Conservation (phyloP, 2,329 filamentous ascomycete species). For the Cladosporium sp. region DNA sequence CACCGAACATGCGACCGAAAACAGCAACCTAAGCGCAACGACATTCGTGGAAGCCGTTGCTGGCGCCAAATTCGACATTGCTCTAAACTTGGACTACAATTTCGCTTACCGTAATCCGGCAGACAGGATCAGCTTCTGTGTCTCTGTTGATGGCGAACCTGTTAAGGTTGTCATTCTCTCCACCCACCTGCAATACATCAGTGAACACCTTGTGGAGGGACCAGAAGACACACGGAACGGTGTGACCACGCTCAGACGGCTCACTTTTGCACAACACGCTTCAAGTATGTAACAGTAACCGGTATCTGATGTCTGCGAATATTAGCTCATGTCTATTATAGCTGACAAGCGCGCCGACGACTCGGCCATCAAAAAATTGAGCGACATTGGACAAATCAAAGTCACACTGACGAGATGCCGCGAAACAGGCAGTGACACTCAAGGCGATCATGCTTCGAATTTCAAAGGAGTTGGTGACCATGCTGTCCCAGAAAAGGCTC, state of each 20-base stretch:
- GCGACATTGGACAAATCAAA: slow-evolving; percentile 24
- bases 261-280: slow-evolving; percentile 24
- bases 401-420: slow-evolving; percentile 1
- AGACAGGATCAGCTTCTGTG: slow-evolving; percentile 9
- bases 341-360: slow-evolving; percentile 17
- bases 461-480: slow-evolving; percentile 1
- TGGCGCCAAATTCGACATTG: slow-evolving; percentile 22
- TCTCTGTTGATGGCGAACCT: slow-evolving; percentile 24
- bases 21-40: slow-evolving; percentile 1
- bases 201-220: neutral
- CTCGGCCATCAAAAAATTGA: slow-evolving; percentile 14
- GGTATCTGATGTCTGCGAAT: neutral
- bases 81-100: neutral
- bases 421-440: too few relatives aligned
- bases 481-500: slow-evolving; percentile 28
- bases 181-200: neutral
- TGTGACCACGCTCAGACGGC: slow-evolving; percentile 8
- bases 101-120: neutral
- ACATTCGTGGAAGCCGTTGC: slow-evolving; percentile 25
- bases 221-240: neutral
- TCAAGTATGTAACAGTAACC: slow-evolving; percentile 20
- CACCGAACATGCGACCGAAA: slow-evolving; percentile 24
- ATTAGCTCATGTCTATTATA: neutral
- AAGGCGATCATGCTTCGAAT: too few relatives aligned
- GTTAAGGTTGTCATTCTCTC: neutral